Base-by-base conservation (phyloP, 305 asterid species). In the Fraxinus greggii region DNA sequence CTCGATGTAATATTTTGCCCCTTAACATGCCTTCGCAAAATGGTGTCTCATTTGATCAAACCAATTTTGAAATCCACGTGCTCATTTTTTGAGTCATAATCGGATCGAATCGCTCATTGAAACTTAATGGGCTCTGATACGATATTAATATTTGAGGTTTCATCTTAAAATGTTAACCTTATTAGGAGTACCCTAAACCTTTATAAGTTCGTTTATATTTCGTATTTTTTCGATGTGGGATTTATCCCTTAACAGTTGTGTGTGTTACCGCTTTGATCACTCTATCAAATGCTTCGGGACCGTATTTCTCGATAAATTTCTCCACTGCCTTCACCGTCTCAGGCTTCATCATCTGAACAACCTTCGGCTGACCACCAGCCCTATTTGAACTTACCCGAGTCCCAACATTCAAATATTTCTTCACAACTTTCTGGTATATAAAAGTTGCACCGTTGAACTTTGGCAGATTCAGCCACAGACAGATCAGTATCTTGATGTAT, bases 331-430 rank as follows among this genome's bases (percentile, higher is more conserved):
- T 92, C 72, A 97, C 86, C 12, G 98, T 98, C 81, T 96, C 99
- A 9, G 89, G 93, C 85, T 94, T 94, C 97, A 96, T 90, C 98
- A 96, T 91, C 82, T 96, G 97, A 54, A 96, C 97, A 3, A 88
- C 95, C 82, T 82, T 90, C 69, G 94, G 84, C 32, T 91, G 95
- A 0, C 88, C 91, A 69, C 89, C 92, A 0, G 98, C 90, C 59
- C 89, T 88, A 54, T 70, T 83, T 56, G 97, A 77, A 82, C 88
- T 86, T 76, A 90, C 91, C 72, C 85, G 72, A 45, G 78, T 77
- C 73, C 93, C 98, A 21, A 93, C 89, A 77, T 91, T 92, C 1
- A 91, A 88, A 54, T 93, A 93, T 12, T 78, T 93, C 79, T 97
- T 88, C 61, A 94, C 95, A 4, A 85, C 70, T 75, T 93, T 93